These are phyloP conservation scores for Penicillium diatomitis DNA, from an alignment of 495 filamentous ascomycete genomes.

Conservation along the genomic window DNA sequence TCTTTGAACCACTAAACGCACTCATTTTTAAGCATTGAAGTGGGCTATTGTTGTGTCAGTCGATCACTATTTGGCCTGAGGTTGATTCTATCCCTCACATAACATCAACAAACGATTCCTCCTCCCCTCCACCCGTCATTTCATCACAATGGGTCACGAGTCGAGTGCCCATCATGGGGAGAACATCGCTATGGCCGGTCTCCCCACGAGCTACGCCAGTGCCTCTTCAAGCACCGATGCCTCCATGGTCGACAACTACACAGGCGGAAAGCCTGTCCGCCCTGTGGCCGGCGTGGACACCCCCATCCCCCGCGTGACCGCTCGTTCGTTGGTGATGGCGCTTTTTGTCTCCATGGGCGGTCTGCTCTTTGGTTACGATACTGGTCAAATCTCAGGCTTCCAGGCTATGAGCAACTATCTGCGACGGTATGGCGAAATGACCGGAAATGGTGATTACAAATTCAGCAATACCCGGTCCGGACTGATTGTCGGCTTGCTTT, in stretches of 20 bases:
- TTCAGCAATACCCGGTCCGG: conserved; percentile 44
- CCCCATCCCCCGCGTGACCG: conserved; percentile 33
- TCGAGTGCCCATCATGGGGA: conserved; percentile 29
- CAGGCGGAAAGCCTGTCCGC: conserved; percentile 17
- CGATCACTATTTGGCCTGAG: no score
- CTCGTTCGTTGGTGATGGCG: conserved; percentile 41
- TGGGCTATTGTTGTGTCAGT: no score
- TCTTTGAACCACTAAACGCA: no score
- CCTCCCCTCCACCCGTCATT: not conserved
- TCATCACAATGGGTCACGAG: conserved; percentile 26
- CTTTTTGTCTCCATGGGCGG: conserved; percentile 59
- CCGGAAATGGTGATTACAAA: conserved; percentile 19
- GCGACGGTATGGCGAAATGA: conserved; percentile 32
- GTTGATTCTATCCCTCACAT: no score
- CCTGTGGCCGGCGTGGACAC: conserved; percentile 23
- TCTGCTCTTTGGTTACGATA: conserved; percentile 48
- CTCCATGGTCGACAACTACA: not conserved
- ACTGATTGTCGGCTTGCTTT: conserved; percentile 48
- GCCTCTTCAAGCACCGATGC: no score
- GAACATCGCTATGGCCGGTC: conserved; percentile 7
- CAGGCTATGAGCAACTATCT: conserved; percentile 49
- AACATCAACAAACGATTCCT: not conserved
- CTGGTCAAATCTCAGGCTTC: conserved; percentile 49
- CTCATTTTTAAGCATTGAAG: no score
- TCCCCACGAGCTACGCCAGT: no score